Evolutionary conservation across 2,329 filamentous ascomycete species (phyloP), one percentile per base, ranked within the genome.

Genomic region (Arthrobotrys conoides): DNA sequence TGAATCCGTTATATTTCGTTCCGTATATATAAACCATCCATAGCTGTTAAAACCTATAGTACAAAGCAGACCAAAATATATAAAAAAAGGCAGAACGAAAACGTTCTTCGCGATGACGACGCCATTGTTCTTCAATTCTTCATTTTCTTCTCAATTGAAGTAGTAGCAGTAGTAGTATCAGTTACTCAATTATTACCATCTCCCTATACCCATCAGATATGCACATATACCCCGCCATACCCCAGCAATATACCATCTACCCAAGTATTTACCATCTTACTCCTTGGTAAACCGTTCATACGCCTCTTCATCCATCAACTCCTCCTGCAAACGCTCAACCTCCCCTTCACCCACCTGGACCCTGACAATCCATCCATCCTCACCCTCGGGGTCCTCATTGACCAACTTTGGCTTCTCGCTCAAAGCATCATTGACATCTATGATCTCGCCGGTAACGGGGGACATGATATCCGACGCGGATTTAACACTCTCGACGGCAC

Each of bases 401-500:
- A 99, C 94, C 71, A 89, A 91, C 77, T 89, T 89, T 22, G 96
- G 95, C 87, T 92, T 94, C 85, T 96, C 91, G 85, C 96, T 92
- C 80, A 99, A 88, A 77, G 87, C 83, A 10, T 84, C 83, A 87
- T 99, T 99, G 83, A 91, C 88, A 83, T 91, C 89, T 44, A 89
- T 88, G 79, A 99, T 90, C 82, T 87, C 92, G 83, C 95, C 95
- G 66, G 88, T 86, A 81, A 97, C 89, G 18, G 96, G 96, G 14
- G 93, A 91, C 86, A 97, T 92, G 87, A 99, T 97, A 85, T 99
- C 96, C 80, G 93, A 95, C n/a, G 96, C 96, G 80, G 92, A 96
- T 88, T 99, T 99, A 85, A 99, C 96, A 1, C 94, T 97, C 87
- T 99, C 96, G 82, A 99, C 95, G 78, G 95, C 94, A 81, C 96